Percentiles rank a stretch among this genome's conserved stretches.
These are phyloP conservation scores for Comarum palustre DNA, from an alignment of 306 rosid genomes.

Conservation along the genomic window DNA sequence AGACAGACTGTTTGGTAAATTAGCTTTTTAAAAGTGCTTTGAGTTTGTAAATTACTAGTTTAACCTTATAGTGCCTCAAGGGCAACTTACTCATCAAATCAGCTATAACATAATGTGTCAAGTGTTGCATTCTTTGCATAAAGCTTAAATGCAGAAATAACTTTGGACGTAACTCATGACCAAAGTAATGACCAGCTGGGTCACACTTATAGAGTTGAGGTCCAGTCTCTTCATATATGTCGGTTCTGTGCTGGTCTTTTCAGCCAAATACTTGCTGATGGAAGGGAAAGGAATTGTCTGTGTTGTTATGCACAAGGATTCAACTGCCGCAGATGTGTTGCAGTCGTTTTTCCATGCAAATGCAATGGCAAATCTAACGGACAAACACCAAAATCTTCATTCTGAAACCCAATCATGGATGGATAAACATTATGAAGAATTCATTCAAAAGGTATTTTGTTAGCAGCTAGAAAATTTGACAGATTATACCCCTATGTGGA, in stretches of 20 bases:
- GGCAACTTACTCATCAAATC: no score
- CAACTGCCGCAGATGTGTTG: slow-evolving; percentile 55
- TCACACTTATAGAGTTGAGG: no score
- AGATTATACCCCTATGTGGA: neutral
- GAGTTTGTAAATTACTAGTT: no score
- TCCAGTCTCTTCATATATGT: slow-evolving; percentile 14
- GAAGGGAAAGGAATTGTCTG: slow-evolving; percentile 57
- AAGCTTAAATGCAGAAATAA: no score
- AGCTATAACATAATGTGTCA: no score
- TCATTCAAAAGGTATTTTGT: slow-evolving; percentile 60
- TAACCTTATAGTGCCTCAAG: no score
- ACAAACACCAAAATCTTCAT: slow-evolving; percentile 50
- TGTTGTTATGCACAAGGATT: slow-evolving; percentile 70
- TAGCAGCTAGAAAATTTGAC: neutral
- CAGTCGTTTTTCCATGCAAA: slow-evolving; percentile 77
- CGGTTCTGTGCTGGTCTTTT: slow-evolving; percentile 20
- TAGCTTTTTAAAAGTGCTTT: no score
- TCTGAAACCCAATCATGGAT: slow-evolving; percentile 75
- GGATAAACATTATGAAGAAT: slow-evolving; percentile 57
- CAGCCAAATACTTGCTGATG: slow-evolving; percentile 85
- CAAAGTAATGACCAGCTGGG: no score
- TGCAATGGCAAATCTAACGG: no score
- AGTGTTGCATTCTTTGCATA: no score
- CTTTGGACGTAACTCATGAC: no score
- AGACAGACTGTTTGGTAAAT: no score